Evolutionary conservation across 139 green algal genomes (phyloP), one percentile per base, ranked within the genome.

Genomic region (Volvox africanus): DNA sequence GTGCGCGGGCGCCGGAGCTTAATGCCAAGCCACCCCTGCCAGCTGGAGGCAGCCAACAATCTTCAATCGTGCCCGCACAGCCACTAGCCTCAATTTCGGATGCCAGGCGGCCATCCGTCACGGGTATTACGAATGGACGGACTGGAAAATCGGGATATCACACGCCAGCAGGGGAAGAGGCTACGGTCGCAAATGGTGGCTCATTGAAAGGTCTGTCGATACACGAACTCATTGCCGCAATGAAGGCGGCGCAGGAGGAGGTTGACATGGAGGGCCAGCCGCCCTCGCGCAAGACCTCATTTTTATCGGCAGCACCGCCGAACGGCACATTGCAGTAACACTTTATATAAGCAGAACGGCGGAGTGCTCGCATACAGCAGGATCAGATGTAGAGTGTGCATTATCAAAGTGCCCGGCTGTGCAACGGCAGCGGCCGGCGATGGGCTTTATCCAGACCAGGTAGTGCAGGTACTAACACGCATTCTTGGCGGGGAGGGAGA

Each of bases 181-280:
- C 3, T 2, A 21, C 68, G 11, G 75, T 17, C 35, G 68, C 16
- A 17, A 88, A 67, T 68, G 82, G 82, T 55, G 33, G 87, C 76
- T 86, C 76, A 9, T 67, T 91, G 0, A 91, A 86, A 79, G 76
- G 87, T 24, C n/a, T 91, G 61, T 80, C 87, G 20, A 91, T 91
- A 36, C 87, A 91, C 30, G 87, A 86, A 62, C 55, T 91, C 21
- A 91, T 91, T 33, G 75, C 87, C 6, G 87, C 87, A 1, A 91
- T 91, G 87, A 67, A 71, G 24, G 71, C 36, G 24, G 87, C 76
- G 33, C 87, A 91, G 61, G 87, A 91, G 21, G 87, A 91, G 61
- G 33, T 80, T 21, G 61, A 37, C 71, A 28, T 30, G 44, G 61
- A 91, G 61, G 1, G 5, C 1, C 55, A 67, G n/a, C 86, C 3